phyloP scores from a whole-genome alignment of 257 asterid species.

The Echites panduratus region DNA sequence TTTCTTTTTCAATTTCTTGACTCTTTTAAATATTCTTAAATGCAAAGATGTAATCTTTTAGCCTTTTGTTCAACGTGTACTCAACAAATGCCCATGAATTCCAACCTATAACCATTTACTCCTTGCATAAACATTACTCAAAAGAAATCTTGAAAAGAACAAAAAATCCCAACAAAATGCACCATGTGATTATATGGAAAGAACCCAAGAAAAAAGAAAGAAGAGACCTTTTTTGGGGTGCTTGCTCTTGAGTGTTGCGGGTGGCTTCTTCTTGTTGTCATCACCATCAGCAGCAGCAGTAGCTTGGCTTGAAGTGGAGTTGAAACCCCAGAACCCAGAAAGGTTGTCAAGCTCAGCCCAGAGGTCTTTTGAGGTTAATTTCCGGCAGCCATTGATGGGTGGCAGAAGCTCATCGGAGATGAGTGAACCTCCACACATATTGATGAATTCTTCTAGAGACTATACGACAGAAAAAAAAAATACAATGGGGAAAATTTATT shows the following conservation, averaged over 20 bases:
- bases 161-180: background rate
- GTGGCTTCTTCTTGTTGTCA: background rate
- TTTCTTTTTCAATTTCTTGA: background rate
- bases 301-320: slow-evolving; percentile 29
- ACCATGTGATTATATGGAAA: background rate
- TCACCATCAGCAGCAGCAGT: too few species aligned
- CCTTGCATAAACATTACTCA: background rate
- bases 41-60: background rate
- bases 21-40: background rate
- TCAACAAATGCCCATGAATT: background rate
- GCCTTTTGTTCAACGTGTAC: background rate
- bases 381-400: slow-evolving; percentile 37
- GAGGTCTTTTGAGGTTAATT: slow-evolving; percentile 40
- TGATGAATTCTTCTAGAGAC: background rate
- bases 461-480: background rate
- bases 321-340: slow-evolving; percentile 57
- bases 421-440: slow-evolving; percentile 85
- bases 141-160: background rate
- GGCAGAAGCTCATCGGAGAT: slow-evolving; percentile 55
- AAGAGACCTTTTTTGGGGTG: slow-evolving; percentile 29
- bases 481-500: background rate
- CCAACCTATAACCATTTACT: background rate
- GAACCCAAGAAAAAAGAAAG: background rate
- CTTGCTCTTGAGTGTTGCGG: slow-evolving; percentile 11
- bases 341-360: slow-evolving; percentile 67